phyloP scores from a whole-genome alignment of 148 eudicot species.

The Vaccinium darrowii region DNA sequence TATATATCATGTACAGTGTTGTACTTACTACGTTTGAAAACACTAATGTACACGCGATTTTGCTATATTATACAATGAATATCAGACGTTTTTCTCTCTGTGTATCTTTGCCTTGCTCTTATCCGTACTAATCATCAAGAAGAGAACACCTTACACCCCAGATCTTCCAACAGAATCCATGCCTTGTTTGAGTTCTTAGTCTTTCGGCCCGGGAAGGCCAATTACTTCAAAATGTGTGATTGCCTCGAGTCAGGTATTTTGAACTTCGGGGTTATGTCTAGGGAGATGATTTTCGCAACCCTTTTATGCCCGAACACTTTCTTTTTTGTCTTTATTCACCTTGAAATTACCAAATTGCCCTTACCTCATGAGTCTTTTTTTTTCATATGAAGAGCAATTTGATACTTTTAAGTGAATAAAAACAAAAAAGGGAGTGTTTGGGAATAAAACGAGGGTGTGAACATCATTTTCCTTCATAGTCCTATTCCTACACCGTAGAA shows the following conservation, averaged over 20 bases:
- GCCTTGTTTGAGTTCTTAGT: neutral
- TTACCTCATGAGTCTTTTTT: no score
- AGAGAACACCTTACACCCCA: neutral
- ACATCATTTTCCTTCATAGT: no score
- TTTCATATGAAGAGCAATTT: no score
- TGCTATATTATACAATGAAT: neutral
- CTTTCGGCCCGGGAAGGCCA: neutral
- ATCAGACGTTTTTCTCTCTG: neutral
- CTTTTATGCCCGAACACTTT: no score
- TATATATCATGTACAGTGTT: neutral
- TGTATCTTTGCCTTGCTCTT: neutral
- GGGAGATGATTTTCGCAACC: no score
- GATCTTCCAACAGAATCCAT: neutral
- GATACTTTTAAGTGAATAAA: no score
- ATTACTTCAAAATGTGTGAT: neutral
- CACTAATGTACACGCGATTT: neutral
- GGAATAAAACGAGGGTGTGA: no score
- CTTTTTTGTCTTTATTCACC: no score
- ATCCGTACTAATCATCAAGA: neutral
- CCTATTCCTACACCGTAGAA: no score
- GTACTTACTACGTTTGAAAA: neutral
- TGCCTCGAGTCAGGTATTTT: neutral
- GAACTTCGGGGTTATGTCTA: neutral
- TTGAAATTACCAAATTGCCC: no score
- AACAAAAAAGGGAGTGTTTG: no score